Evolutionary conservation across 2,329 filamentous ascomycete genomes (phyloP).

Genomic region (Pseudogymnoascus sp.): DNA sequence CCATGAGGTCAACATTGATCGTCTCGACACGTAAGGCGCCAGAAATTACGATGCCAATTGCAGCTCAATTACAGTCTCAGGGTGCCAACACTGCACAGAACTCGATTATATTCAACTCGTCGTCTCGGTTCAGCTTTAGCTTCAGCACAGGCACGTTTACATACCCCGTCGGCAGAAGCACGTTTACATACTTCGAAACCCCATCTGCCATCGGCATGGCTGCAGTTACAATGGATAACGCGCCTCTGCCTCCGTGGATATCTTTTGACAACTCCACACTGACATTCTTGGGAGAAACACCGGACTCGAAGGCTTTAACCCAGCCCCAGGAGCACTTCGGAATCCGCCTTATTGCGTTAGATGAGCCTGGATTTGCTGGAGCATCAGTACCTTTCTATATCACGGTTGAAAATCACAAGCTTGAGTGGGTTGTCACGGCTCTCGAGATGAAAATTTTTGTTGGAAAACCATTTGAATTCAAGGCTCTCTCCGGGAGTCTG

Average conservation of each 20-base stretch:
- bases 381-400: conserved; percentile 62
- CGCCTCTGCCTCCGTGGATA: conserved; percentile 82
- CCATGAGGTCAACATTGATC: conserved; percentile 63
- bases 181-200: conserved; percentile 50
- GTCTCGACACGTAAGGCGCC: conserved; percentile 56
- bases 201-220: conserved; percentile 61
- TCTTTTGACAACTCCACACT: conserved; percentile 60
- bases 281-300: conserved; percentile 65
- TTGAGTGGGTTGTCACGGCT: conserved; percentile 55
- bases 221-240: conserved; percentile 67
- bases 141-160: conserved; percentile 59
- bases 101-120: conserved; percentile 51
- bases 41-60: conserved; percentile 48
- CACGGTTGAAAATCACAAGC: conserved; percentile 62
- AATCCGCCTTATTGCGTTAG: conserved; percentile 69
- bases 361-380: conserved; percentile 71
- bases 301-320: conserved; percentile 54
- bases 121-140: conserved; percentile 46
- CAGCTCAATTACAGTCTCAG: conserved; percentile 50
- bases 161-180: conserved; percentile 38
- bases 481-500: conserved; percentile 45
- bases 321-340: conserved; percentile 66
- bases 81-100: conserved; percentile 56
- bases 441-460: conserved; percentile 52
- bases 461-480: conserved; percentile 47